Evolutionary conservation across 208 protist species (phyloP), one percentile per base, ranked within the genome.

Genomic region (Endotrypanum monterogeii): DNA sequence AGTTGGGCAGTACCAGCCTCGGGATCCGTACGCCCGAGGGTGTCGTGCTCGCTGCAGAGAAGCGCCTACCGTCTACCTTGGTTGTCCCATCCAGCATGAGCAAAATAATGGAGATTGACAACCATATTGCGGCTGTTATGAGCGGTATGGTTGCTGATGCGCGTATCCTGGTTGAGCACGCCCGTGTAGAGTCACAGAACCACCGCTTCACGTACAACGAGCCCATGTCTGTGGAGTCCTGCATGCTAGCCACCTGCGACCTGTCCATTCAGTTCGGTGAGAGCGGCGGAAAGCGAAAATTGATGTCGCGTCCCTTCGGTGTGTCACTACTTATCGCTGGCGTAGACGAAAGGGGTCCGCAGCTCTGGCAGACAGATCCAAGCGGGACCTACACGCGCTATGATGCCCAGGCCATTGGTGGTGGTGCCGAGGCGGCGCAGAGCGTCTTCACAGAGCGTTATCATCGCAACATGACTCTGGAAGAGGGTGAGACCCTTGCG

Each of bases 121-220:
- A 79, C 71, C 98, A 99, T 84, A 98, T 99, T 75, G 97, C 89
- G 54, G 83, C 86, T 35, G 98, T 99, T 8, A 98, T 99, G 88
- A 98, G 92, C 71, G 99, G 99, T 39, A 95, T 99, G 69, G 98
- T 95, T 32, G 99, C 99, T 0, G 99, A 99, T 87, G 99, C 98
- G 8, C 89, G 98, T 57, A 99, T 99, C 52, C 92, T 99, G 23
- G 91, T 99, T 35, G 98, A 99, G 76, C 98, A 99, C 75, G 99
- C 99, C 23, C 92, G 99, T 35, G 96, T 99, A 14, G 98, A 99
- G 87, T 92, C 98, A 12, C 98, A 99, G 89, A 99, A 99, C 82
- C 98, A 99, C 85, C 96, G 97, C 74, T 99, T 99, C 81, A 99
- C 97, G 2, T 99, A 99, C 88, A 97, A 99, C 82, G 99, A 99